Percentiles rank a stretch among this genome's conserved stretches.
These are phyloP conservation scores for Calycina herbarum DNA, from an alignment of 2,329 filamentous ascomycete species.

Conservation along the genomic window DNA sequence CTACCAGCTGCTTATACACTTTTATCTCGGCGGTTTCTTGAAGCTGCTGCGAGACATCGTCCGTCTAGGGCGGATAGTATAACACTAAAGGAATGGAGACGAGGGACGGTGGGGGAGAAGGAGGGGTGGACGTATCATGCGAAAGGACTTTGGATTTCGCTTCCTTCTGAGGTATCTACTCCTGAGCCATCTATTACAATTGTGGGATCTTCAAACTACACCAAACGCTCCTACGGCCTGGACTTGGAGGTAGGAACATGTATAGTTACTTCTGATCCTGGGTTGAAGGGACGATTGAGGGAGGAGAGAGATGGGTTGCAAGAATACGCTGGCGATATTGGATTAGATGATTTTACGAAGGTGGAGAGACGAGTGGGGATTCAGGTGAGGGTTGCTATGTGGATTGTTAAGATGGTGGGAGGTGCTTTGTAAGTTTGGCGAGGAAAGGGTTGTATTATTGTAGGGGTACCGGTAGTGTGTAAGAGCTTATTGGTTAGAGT, in stretches of 20 bases:
- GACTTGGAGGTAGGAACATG: slow-evolving; percentile 89
- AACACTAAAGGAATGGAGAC: slow-evolving; percentile 81
- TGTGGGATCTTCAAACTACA: slow-evolving; percentile 93
- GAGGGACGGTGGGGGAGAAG: slow-evolving; percentile 75
- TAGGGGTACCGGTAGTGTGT: not conserved
- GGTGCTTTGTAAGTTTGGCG: slow-evolving; percentile 67
- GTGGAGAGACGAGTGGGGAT: slow-evolving; percentile 82
- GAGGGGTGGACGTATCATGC: slow-evolving; percentile 97
- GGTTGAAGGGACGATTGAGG: slow-evolving; percentile 69
- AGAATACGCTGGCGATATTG: slow-evolving; percentile 67
- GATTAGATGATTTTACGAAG: slow-evolving; percentile 74
- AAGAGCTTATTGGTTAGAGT: not conserved
- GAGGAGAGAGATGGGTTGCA: slow-evolving; percentile 81
- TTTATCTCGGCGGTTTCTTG: slow-evolving; percentile 78
- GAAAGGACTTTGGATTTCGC: slow-evolving; percentile 89
- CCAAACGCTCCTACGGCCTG: slow-evolving; percentile 85
- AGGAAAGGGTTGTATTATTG: not conserved
- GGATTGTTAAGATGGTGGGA: slow-evolving; percentile 83
- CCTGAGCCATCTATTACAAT: slow-evolving; percentile 69
- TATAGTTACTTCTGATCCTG: slow-evolving; percentile 76
- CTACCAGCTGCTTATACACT: slow-evolving; percentile 90
- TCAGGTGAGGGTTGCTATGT: slow-evolving; percentile 87
- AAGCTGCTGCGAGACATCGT: slow-evolving; percentile 36
- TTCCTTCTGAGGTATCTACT: slow-evolving; percentile 37
- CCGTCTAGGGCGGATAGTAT: slow-evolving; percentile 54